Percentiles rank a stretch among this genome's conserved stretches.
phyloP scores from a whole-genome alignment of 2,329 filamentous ascomycete genomes.

The Uncinocarpus reesii region DNA sequence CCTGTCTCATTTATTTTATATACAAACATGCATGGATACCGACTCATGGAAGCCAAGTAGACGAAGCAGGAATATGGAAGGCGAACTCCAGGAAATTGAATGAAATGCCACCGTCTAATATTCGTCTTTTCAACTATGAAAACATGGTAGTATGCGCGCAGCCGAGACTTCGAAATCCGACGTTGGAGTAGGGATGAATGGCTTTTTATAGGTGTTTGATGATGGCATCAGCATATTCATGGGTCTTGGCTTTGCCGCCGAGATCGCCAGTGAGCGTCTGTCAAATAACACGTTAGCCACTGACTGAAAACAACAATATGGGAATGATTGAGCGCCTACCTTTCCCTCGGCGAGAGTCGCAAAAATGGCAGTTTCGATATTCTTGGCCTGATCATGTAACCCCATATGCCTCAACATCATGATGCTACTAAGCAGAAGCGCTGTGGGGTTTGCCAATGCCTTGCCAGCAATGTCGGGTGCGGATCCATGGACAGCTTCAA shows the following conservation, averaged over 20 bases:
- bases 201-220: constrained; percentile 52
- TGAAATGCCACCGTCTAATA: constrained; percentile 8
- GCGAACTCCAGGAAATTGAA: background rate
- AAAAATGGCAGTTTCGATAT: constrained; percentile 92
- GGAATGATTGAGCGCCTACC: constrained; percentile 36
- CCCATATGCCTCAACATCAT: constrained; percentile 99
- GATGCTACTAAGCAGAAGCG: constrained; percentile 86
- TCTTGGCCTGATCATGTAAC: constrained; percentile 68
- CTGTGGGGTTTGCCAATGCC: constrained; percentile 92
- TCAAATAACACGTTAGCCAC: constrained; percentile 11
- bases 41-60: background rate
- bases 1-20: constrained; percentile 9
- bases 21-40: constrained; percentile 10
- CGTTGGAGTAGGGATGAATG: background rate
- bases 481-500: constrained; percentile 97
- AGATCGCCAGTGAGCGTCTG: constrained; percentile 82
- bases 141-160: constrained; percentile 16
- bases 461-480: constrained; percentile 95
- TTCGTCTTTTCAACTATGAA: constrained; percentile 18
- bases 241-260: constrained; percentile 90
- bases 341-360: constrained; percentile 93
- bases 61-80: background rate
- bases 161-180: background rate
- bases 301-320: background rate
- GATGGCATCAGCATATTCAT: constrained; percentile 87